These are phyloP conservation scores for Cubamyces sp. DNA, from an alignment of 768 basidiomycete genomes.

Conservation along the genomic window DNA sequence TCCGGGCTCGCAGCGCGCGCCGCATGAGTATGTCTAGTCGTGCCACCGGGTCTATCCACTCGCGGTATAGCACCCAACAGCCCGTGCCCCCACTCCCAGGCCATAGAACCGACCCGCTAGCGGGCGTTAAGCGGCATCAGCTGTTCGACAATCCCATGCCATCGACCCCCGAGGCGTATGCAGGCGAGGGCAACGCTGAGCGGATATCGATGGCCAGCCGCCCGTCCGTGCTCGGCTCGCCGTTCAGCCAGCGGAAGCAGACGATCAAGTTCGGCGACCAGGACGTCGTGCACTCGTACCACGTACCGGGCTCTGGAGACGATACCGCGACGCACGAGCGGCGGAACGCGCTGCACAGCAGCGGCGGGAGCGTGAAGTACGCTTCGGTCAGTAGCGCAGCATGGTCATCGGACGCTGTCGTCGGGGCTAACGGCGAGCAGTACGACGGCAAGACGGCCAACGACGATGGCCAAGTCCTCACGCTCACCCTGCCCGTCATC, in stretches of 20 bases:
- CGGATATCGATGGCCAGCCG: conserved; percentile 41
- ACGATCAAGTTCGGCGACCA: conserved; percentile 79
- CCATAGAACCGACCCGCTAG: conserved; percentile 38
- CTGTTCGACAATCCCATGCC: conserved; percentile 90
- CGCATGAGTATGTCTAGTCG: conserved; percentile 35
- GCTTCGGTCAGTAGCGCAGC: conserved; percentile 26
- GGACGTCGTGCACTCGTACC: conserved; percentile 78
- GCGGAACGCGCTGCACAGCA: conserved; percentile 26
- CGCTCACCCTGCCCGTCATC: conserved; percentile 18
- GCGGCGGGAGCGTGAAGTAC: conserved; percentile 18
- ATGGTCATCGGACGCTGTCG: conserved; percentile 23
- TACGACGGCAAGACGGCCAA: conserved; percentile 10
- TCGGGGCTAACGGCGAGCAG: conserved; percentile 27
- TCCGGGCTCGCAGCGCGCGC: conserved; percentile 62
- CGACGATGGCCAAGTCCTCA: conserved; percentile 16
- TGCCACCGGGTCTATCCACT: conserved; percentile 27
- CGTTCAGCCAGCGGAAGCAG: conserved; percentile 39
- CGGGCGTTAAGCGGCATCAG: conserved; percentile 75
- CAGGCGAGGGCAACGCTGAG: conserved; percentile 42
- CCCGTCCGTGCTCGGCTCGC: conserved; percentile 35
- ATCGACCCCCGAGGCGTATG: conserved; percentile 20
- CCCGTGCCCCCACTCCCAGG: conserved; percentile 29
- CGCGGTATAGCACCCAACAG: conserved; percentile 32
- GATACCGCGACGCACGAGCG: conserved; percentile 34
- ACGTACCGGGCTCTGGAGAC: conserved; percentile 35